phyloP scores from a whole-genome alignment of 225 moss, liverwort and hornwort genomes.

The Polytrichum formosum region DNA sequence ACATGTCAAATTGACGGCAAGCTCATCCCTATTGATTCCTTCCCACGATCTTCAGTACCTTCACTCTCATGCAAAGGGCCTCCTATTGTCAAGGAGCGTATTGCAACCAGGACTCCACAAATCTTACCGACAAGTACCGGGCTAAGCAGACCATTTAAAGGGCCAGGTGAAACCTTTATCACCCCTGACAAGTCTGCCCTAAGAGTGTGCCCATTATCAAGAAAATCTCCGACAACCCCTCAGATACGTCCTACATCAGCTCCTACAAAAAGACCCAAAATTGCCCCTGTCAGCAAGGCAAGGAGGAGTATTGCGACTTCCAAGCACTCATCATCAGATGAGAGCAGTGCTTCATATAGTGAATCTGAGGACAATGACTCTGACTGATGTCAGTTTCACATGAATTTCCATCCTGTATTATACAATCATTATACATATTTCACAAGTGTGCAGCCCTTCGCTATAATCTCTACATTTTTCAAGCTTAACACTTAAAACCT shows the following conservation, averaged over 20 bases:
- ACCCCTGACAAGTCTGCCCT: conserved; percentile 29
- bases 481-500: too few species aligned
- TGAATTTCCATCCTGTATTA: too few species aligned
- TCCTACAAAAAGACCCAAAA: conserved; percentile 46
- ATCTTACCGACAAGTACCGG: conserved; percentile 18
- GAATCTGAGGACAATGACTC: conserved; percentile 17
- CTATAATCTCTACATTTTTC: too few species aligned
- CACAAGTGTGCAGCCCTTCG: too few species aligned
- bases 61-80: conserved; percentile 20
- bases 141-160: conserved; percentile 23
- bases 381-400: conserved; percentile 3
- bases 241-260: conserved; percentile 26
- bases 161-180: conserved; percentile 12
- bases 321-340: conserved; percentile 31
- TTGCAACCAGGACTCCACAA: conserved; percentile 13
- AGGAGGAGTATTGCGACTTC: conserved; percentile 23
- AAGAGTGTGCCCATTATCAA: conserved; percentile 34
- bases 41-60: conserved; percentile 27
- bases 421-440: too few species aligned
- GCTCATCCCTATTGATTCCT: conserved; percentile 75
- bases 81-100: conserved; percentile 32
- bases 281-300: conserved; percentile 37
- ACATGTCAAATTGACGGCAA: conserved; percentile 96
- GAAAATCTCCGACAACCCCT: conserved; percentile 38
- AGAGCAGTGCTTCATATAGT: conserved; percentile 40